Evolutionary conservation across 768 basidiomycete species (phyloP), one percentile per base, ranked within the genome.

Genomic region (Termitomyces sp.): DNA sequence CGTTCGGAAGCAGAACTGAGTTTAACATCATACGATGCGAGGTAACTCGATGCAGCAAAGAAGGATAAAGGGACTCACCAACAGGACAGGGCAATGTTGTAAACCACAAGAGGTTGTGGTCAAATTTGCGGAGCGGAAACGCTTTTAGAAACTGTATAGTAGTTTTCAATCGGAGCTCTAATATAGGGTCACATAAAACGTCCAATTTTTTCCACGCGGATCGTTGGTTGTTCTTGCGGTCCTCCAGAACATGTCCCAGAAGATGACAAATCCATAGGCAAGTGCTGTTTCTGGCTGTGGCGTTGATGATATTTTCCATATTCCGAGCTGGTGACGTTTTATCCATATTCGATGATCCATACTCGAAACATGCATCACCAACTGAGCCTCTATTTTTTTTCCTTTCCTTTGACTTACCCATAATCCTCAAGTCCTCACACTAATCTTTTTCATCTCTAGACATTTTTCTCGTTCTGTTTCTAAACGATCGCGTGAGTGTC

Each of bases 331-430:
- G 86, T 84, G 87, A 89, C 73, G 77, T 71, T n/a, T 80, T 71
- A 70, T 42, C 22, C 27, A 53, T n/a, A 53, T n/a, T 74, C 76
- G 74, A 82, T 87, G 86, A 87, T 78, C 87, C 87, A 70, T 72
- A 73, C 86, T 88, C 86, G 77, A 69, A 85, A 87, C 87, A 88
- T 89, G 87, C 87, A 89, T 81, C 80, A 83, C 80, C 80, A 83
- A 77, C 78, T 81, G 78, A 80, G 70, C 73, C 64, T 70, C 68
- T 48, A 60, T 60, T 58, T 60, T 59, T 58, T 53, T 49, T 58
- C 55, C 53, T 41, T 41, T 61, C 54, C 60, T 57, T 39, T 41
- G 52, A n/a, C 49, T 15, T 44, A 9, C 15, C 7, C 13, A 22
- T 12, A 4, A 36, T 13, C 20, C 5, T 8, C 20, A 15, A 16